Percentiles rank a stretch among this genome's conserved stretches.
These are phyloP conservation scores for Macrophomina phaseolina DNA, from an alignment of 2,329 filamentous ascomycete species.

Conservation along the genomic window DNA sequence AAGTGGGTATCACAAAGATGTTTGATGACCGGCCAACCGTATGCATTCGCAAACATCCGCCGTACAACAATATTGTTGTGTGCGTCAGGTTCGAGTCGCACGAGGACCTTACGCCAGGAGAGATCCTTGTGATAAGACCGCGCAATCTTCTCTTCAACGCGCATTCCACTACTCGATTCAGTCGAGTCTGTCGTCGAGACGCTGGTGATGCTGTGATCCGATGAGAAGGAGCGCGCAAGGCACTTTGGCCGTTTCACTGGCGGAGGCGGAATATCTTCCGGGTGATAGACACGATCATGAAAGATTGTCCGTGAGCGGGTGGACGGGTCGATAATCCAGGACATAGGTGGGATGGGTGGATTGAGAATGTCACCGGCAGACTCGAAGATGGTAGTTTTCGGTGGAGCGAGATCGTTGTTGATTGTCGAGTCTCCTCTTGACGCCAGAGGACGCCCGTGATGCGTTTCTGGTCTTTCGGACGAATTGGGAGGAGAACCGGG, in stretches of 20 bases:
- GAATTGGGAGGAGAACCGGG: conserved; percentile 25
- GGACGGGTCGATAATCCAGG: conserved; percentile 83
- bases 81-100: conserved; percentile 92
- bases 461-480: background rate
- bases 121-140: conserved; percentile 90
- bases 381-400: conserved; percentile 92
- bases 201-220: conserved; percentile 39
- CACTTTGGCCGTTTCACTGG: conserved; percentile 55
- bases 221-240: conserved; percentile 45
- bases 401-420: conserved; percentile 69
- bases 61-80: conserved; percentile 99
- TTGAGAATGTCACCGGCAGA: conserved; percentile 91
- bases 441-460: conserved; percentile 3
- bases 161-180: conserved; percentile 65
- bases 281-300: conserved; percentile 94
- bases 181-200: conserved; percentile 26
- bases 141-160: conserved; percentile 97
- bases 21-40: conserved; percentile 96
- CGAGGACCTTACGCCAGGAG: conserved; percentile 95
- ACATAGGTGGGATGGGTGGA: conserved; percentile 79
- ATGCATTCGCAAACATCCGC: conserved; percentile 95
- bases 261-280: conserved; percentile 86
- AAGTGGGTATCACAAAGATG: conserved; percentile 96
- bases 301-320: conserved; percentile 89
- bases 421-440: conserved; percentile 47